Evolutionary conservation across 768 basidiomycete species (phyloP), one percentile per base, ranked within the genome.

Genomic region (Lentinula raphanica): DNA sequence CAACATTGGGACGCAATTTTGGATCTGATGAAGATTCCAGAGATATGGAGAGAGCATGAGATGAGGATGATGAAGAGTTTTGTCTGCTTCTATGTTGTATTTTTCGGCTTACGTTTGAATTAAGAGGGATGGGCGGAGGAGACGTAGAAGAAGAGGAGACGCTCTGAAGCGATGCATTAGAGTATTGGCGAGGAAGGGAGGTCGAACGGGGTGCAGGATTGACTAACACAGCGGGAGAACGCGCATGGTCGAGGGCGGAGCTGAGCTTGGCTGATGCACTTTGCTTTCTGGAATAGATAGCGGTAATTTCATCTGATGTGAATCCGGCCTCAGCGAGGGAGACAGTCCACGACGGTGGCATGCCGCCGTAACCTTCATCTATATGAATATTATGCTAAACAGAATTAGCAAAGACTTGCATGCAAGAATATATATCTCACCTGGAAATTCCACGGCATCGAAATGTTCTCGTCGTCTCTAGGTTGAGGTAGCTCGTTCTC

Each of bases 361-460:
- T 72, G 8, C 88, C 88, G 13, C 74, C 69, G 58, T 82, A 84
- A 84, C 76, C 84, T 71, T 90, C 88, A 68, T 90, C 86, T 28
- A 90, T 88, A 65, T 91, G 88, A 32, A 90, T 82, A 65, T 90
- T 80, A 66, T 91, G 88, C 87, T 89, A 61, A 29, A 38, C 21
- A 40, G 36, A n/a, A 12, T 21, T 19, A 49, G n/a, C 21, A 53
- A 19, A 45, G 49, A 45, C 19, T 58, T 32, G 23, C 12, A 27
- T 21, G 21, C 3, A 12, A 49, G 9, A 15, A 19, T 21, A 12
- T 15, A 35, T 29, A 28, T 25, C 81, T 46, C 66, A 84, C 87
- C 79, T 86, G 86, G 60, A 90, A 88, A 67, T 89, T 89, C 82
- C 84, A 90, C 3, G 89, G 89, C 60, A 74, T 61, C 0, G 87